These are phyloP conservation scores for Paramecium sexaurelia DNA, from an alignment of 73 alveolate genomes.

Conservation along the genomic window DNA sequence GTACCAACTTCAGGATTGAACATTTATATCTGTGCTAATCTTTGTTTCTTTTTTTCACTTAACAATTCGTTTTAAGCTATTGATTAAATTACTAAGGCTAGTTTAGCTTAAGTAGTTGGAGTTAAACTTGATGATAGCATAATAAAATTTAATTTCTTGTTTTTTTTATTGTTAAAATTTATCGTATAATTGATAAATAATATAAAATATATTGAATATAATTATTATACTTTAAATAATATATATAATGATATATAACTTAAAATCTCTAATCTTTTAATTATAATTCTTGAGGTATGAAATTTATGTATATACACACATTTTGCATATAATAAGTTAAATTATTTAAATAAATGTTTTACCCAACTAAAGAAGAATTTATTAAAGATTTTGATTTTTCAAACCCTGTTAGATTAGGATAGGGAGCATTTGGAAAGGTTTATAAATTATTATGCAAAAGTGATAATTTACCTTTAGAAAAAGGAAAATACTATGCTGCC, in stretches of 20 bases:
- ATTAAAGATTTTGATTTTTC: slow-evolving; percentile 24
- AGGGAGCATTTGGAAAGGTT: slow-evolving; percentile 43
- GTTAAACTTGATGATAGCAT: slow-evolving; percentile 19
- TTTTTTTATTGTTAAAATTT: no score
- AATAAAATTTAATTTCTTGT: not conserved
- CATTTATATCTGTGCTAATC: not conserved
- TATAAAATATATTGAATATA: no score
- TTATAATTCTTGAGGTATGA: no score
- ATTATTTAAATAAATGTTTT: not conserved
- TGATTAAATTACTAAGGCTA: not conserved
- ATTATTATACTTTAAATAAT: no score
- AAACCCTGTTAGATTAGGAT: slow-evolving; percentile 17
- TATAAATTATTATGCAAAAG: slow-evolving; percentile 16
- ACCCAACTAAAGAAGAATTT: slow-evolving; percentile 48
- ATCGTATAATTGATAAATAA: no score
- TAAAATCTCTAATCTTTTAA: no score
- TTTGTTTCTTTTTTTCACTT: not conserved
- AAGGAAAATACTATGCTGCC: slow-evolving; percentile 46
- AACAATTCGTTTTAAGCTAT: not conserved
- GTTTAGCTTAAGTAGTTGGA: not conserved
- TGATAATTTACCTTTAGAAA: not conserved
- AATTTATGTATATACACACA: not conserved
- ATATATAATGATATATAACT: no score
- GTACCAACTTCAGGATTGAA: not conserved
- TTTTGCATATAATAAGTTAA: not conserved